A percentile compares a stretch with the other conserved stretches of the same genome.
These are phyloP conservation scores for Platanthera guangdongensis DNA, from an alignment of 106 monocot genomes.

Conservation along the genomic window DNA sequence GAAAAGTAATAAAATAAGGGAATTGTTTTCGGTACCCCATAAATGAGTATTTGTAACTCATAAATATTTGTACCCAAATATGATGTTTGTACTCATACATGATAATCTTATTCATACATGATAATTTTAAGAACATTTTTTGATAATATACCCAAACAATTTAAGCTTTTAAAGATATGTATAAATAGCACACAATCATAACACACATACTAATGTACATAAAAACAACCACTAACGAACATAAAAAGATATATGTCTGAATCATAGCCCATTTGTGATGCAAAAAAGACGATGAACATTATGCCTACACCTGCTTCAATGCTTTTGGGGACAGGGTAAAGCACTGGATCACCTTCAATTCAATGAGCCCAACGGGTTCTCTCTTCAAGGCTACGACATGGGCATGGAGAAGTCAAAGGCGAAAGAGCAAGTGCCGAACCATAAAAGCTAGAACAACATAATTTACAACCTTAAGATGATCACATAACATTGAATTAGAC, in stretches of 20 bases:
- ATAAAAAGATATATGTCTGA: background rate
- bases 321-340: constrained; percentile 83
- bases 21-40: no score
- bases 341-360: constrained; percentile 76
- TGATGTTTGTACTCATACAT: no score
- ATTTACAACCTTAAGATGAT: background rate
- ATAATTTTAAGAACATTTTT: no score
- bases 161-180: no score
- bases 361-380: constrained; percentile 43
- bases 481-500: background rate
- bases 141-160: no score
- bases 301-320: constrained; percentile 59
- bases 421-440: constrained; percentile 34
- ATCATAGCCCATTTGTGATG: constrained; percentile 1
- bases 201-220: no score
- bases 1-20: no score
- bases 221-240: background rate
- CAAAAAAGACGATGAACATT: constrained; percentile 52
- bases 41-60: no score
- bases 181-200: no score
- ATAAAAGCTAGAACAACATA: background rate
- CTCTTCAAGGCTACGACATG: constrained; percentile 57
- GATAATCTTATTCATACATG: no score
- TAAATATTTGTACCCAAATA: no score
- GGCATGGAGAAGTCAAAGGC: constrained; percentile 60